Conservation (phyloP, 129 eudicot genomes). For the Mikania micrantha region DNA sequence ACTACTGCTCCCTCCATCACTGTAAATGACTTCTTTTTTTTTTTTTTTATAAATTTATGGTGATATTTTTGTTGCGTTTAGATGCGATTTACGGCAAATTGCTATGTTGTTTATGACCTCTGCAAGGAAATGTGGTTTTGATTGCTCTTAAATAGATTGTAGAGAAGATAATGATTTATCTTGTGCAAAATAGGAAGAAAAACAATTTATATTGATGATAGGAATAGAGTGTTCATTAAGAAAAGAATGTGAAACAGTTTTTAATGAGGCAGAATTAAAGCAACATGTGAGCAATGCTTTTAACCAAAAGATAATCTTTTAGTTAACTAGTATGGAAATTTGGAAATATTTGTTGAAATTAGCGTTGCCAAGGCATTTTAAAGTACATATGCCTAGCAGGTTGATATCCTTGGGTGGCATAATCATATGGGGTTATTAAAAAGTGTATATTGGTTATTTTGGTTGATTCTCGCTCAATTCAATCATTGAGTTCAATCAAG, state of each 20-base stretch:
- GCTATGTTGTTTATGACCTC: background rate
- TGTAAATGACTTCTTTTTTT: background rate
- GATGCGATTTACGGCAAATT: background rate
- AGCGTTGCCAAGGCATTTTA: no score
- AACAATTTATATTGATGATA: background rate
- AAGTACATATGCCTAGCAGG: no score
- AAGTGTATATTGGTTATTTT: no score
- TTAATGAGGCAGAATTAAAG: background rate
- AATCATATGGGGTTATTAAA: no score
- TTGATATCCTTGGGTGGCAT: no score
- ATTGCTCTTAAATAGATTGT: background rate
- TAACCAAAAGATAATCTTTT: background rate
- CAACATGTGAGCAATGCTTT: background rate
- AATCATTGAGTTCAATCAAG: no score
- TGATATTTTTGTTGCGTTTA: background rate
- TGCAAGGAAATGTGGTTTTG: background rate
- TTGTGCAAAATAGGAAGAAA: background rate
- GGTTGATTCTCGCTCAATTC: no score
- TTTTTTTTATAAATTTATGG: background rate
- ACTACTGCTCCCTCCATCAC: background rate
- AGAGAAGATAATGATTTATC: background rate
- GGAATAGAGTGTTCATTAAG: background rate
- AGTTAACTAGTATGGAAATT: background rate
- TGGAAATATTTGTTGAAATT: no score
- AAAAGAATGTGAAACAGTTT: constrained; percentile 1